Evolutionary conservation across 2,329 filamentous ascomycete species (phyloP).

Genomic region (Orbilia ellipsospora): DNA sequence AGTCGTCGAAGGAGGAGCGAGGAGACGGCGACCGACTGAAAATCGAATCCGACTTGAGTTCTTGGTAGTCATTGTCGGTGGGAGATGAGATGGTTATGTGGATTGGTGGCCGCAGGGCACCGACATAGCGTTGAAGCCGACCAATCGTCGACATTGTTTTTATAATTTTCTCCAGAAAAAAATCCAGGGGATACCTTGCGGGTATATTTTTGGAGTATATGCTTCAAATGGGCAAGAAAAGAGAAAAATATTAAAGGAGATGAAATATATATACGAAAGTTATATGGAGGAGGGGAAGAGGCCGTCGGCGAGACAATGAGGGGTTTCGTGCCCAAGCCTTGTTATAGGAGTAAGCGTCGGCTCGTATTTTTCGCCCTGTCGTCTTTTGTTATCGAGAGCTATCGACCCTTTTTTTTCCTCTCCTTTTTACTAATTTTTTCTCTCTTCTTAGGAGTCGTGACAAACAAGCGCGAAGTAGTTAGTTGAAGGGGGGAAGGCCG

Average conservation of each 20-base stretch:
- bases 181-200: constrained; percentile 17
- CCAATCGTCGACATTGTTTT: constrained; percentile 50
- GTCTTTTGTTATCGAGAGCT: constrained; percentile 22
- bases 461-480: constrained; percentile 5
- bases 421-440: constrained; percentile 8
- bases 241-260: no score
- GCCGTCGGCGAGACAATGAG: not conserved
- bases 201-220: not conserved
- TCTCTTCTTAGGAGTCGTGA: constrained; percentile 3
- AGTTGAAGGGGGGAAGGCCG: constrained; percentile 28
- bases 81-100: constrained; percentile 41
- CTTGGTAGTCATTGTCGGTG: constrained; percentile 50
- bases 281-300: constrained; percentile 7
- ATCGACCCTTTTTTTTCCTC: constrained; percentile 11
- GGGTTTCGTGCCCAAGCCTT: constrained; percentile 3
- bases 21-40: constrained; percentile 37
- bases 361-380: constrained; percentile 14
- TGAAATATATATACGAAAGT: constrained; percentile 1
- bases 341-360: not conserved
- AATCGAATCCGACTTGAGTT: constrained; percentile 42
- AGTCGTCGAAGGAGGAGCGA: constrained; percentile 45
- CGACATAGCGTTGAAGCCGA: constrained; percentile 45
- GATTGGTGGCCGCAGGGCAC: constrained; percentile 39
- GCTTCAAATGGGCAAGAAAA: no score
- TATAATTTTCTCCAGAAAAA: constrained; percentile 8